phyloP scores from a whole-genome alignment of 2,329 filamentous ascomycete species.

The Aureobasidium melanogenum region DNA sequence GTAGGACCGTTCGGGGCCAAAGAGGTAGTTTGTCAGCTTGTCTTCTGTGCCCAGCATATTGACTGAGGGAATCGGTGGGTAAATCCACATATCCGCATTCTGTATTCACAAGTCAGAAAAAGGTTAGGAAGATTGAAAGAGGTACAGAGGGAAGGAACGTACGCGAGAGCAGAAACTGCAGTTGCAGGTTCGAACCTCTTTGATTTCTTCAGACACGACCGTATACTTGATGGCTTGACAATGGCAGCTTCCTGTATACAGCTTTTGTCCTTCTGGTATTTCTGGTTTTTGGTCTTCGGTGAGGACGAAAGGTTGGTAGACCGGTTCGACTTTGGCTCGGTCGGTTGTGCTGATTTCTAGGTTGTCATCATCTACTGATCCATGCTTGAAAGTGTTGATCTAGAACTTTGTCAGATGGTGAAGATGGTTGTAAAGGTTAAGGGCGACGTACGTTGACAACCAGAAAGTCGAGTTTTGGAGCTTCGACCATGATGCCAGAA shows the following conservation, averaged over 20 bases:
- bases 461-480: neutral
- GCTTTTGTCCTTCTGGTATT: neutral
- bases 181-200: neutral
- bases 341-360: neutral
- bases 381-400: neutral
- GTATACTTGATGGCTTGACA: constrained; percentile 6
- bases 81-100: constrained; percentile 10
- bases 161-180: constrained; percentile 8
- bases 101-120: neutral
- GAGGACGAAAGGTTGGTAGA: neutral
- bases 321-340: neutral
- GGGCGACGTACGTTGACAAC: neutral
- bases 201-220: neutral
- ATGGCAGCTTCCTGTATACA: constrained; percentile 9
- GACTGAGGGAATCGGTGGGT: neutral
- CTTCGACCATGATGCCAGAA: neutral
- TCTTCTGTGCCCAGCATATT: neutral
- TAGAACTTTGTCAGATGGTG: neutral
- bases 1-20: neutral
- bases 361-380: neutral
- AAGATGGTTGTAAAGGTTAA: too few species aligned
- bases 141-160: neutral
- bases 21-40: neutral
- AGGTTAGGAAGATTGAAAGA: neutral
- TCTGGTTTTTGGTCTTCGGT: neutral